Evolutionary conservation across 805 yeast species (phyloP), one percentile per base, ranked within the genome.

Genomic region (Candida glaebosa): DNA sequence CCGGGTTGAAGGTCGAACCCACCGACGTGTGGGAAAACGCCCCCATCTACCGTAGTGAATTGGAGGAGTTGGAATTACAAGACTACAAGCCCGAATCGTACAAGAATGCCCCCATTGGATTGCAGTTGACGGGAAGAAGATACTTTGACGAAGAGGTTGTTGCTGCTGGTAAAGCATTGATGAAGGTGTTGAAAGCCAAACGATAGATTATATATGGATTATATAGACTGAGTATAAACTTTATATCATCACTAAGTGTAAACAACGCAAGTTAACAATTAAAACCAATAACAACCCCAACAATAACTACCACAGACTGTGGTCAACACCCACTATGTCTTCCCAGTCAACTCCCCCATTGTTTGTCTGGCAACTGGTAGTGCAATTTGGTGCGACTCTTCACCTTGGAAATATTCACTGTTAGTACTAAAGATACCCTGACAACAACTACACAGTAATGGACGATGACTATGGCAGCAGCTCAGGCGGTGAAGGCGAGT

Each of bases 1-100:
- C 87, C 3, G 79, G 85, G 7, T 61, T 81, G 48, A 65, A 58
- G 48, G 84, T 73, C 54, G 86, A 82, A 57, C 77, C 81, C 22
- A 45, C 47, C 5, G 46, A 73, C 34, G 58, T 51, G 26, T 47
- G 53, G 15, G 63, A 57, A 38, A 46, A 51, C 8, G 34, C 51
- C 15, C 67, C 65, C 56, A 38, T 54, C 41, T 73, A 67, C 51
- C 71, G 81, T 62, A 65, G 69, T 39, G 63, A 56, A 3, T 55
- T 75, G 48, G 83, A 78, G 48, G 56, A 68, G 48, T 63, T 77
- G 47, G 82, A 76, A 52, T 69, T 67, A 38, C 62, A 58, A 26
- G 65, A 63, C 46, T 78, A 78, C 53, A 58, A 62, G 30, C 79
- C 82, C 2, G 73, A 68, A 40, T 52, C 65, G 37, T 73, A 73